These are phyloP conservation scores for Asterella californica DNA, from an alignment of 225 moss, liverwort and hornwort species.

Conservation along the genomic window DNA sequence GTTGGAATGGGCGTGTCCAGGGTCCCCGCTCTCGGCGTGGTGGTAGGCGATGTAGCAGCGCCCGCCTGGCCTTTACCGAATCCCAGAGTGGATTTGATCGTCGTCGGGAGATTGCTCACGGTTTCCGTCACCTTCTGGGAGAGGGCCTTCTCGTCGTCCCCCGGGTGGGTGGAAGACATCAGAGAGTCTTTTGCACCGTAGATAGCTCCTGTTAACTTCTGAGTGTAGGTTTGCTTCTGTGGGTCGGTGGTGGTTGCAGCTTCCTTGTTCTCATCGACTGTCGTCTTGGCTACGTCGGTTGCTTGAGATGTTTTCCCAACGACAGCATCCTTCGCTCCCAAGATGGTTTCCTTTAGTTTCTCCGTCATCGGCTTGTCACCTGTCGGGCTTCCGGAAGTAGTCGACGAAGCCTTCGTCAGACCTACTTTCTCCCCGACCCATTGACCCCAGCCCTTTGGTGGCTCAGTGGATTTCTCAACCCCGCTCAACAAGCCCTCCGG, in stretches of 20 bases:
- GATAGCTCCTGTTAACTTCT: constrained; percentile 25
- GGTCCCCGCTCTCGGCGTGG: background rate
- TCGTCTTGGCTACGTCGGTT: background rate
- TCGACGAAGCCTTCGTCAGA: background rate
- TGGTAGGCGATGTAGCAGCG: background rate
- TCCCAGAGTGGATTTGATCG: constrained; percentile 20
- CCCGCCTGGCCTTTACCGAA: background rate
- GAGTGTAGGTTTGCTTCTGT: constrained; percentile 18
- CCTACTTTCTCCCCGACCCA: constrained; percentile 41
- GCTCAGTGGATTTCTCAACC: background rate
- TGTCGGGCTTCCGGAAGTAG: background rate
- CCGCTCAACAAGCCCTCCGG: constrained; percentile 12
- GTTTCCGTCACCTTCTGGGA: constrained; percentile 33
- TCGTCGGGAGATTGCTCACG: constrained; percentile 28
- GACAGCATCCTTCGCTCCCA: constrained; percentile 12
- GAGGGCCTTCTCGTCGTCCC: constrained; percentile 29
- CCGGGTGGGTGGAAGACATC: constrained; percentile 20
- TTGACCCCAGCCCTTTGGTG: constrained; percentile 18
- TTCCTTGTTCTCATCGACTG: background rate
- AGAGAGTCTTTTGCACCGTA: constrained; percentile 34
- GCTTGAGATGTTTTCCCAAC: background rate
- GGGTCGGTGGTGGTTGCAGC: constrained; percentile 1
- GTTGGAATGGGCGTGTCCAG: background rate
- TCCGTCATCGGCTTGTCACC: constrained; percentile 16
- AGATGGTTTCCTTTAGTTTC: constrained; percentile 1